A percentile compares a stretch with the other conserved stretches of the same genome.
These are phyloP conservation scores for Hura crepitans DNA, from an alignment of 441 rosid species.

Conservation along the genomic window DNA sequence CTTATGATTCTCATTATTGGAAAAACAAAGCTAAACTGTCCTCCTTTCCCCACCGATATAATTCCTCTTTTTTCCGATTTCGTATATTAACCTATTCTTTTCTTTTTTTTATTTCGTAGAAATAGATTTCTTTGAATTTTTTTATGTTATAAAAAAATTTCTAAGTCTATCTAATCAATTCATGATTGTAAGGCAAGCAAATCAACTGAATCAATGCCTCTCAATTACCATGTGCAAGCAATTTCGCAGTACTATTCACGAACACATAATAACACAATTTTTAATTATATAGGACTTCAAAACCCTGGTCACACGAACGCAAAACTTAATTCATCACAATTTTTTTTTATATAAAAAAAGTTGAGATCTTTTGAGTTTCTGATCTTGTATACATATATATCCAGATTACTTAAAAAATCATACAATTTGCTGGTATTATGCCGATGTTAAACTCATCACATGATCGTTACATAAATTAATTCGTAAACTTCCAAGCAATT, in stretches of 20 bases:
- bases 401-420: background rate
- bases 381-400: background rate
- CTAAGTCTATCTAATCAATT: slow-evolving; percentile 8
- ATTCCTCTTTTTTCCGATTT: slow-evolving; percentile 19
- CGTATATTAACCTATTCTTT: too few species aligned
- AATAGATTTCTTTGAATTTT: too few species aligned
- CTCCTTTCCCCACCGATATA: slow-evolving; percentile 27
- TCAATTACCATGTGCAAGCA: background rate
- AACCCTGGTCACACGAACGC: slow-evolving; percentile 6
- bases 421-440: background rate
- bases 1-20: slow-evolving; percentile 46
- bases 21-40: slow-evolving; percentile 33
- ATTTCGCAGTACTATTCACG: background rate
- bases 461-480: slow-evolving; percentile 8
- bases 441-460: slow-evolving; percentile 14
- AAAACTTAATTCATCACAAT: background rate
- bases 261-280: background rate
- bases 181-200: background rate
- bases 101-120: too few species aligned
- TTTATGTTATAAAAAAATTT: too few species aligned
- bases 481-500: background rate
- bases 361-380: background rate
- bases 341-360: background rate
- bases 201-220: background rate
- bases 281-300: background rate